Base-by-base conservation (phyloP, 2,329 filamentous ascomycete species). In the Phaeosphaeriaceae sp. region DNA sequence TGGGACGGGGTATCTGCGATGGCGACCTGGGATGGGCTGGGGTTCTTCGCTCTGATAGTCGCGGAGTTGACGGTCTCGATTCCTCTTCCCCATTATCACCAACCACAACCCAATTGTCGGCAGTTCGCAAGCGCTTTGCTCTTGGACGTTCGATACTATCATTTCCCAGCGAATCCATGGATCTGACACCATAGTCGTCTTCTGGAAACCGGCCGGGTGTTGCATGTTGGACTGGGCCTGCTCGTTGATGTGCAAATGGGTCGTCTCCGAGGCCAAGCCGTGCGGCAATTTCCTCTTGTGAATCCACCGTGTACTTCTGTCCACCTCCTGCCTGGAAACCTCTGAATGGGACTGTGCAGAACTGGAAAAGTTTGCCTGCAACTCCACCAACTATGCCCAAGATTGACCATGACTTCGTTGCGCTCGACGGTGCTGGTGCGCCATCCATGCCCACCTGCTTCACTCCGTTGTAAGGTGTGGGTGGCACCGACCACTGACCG, bases 271-370 rank as follows among this genome's bases (percentile, higher is more conserved):
- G 56, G 1, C 66, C 67, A 1, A 72, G 58, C 44, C 69, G 69
- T 5, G 64, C 63, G 7, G 65, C 68, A n/a, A 73, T 61, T 59
- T 70, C 65, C 59, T 60, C 58, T 30, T 76, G 67, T 8, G 64
- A 56, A n/a, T 82, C 74, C 66, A 92, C 80, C 7, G 85, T 81
- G 71, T 94, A 97, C 24, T 88, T 88, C 59, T 83, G 83, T 9
- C 94, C 94, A 2, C 91, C 92, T 8, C 94, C 94, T 13, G 94
- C 93, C 61, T 94, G 89, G 76, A 97, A 97, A 0, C 94, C 94
- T 55, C 86, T 85, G 71, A 97, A 96, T 0, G 91, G 87, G 23
- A 81, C 87, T 0, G 82, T 80, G 80, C 94, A 97, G 69, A 97
- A 95, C 66, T 93, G 87, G 86, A 92, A 93, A 0, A 97, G 88